A percentile compares a stretch with the other conserved stretches of the same genome.
Evolutionary conservation across 768 basidiomycete species (phyloP).

Genomic region (Kwoniella dendrophila): DNA sequence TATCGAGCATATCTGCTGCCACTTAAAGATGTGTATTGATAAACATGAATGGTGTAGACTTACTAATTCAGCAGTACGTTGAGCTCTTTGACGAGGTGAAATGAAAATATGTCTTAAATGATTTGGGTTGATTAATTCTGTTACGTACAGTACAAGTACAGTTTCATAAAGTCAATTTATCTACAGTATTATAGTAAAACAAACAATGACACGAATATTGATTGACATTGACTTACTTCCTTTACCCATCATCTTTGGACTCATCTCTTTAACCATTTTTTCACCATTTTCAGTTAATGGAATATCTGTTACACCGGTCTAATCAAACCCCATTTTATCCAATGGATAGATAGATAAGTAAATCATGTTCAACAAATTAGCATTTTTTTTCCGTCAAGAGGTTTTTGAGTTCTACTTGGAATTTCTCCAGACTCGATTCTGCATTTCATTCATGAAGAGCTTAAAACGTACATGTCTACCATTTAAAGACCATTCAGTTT

Average conservation of each 20-base stretch:
- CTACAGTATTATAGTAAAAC: neutral
- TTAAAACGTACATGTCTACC: slow-evolving; percentile 58
- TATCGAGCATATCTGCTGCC: neutral
- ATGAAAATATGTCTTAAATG: slow-evolving; percentile 75
- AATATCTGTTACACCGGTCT: slow-evolving; percentile 89
- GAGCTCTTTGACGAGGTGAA: slow-evolving; percentile 85
- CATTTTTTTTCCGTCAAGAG: neutral
- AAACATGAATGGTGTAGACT: slow-evolving; percentile 10
- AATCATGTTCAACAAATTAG: slow-evolving; percentile 5
- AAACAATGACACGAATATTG: neutral
- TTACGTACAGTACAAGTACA: too few relatives aligned
- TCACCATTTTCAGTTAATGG: slow-evolving; percentile 79
- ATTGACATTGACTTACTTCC: slow-evolving; percentile 64
- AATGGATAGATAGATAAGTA: too few relatives aligned
- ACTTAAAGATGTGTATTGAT: neutral
- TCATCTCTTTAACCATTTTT: slow-evolving; percentile 68
- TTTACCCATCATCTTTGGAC: slow-evolving; percentile 69
- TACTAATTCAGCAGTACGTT: slow-evolving; percentile 75
- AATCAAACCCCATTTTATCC: too few relatives aligned
- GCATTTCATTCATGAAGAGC: neutral
- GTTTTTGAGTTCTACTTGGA: slow-evolving; percentile 1
- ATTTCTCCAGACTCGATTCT: too few relatives aligned
- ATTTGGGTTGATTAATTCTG: slow-evolving; percentile 75
- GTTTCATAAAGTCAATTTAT: neutral
- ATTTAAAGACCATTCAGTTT: slow-evolving; percentile 92